Percentiles rank a stretch among this genome's conserved stretches.
Conservation (phyloP, 495 filamentous ascomycete genomes). For the Amphirosellinia nigrospora region DNA sequence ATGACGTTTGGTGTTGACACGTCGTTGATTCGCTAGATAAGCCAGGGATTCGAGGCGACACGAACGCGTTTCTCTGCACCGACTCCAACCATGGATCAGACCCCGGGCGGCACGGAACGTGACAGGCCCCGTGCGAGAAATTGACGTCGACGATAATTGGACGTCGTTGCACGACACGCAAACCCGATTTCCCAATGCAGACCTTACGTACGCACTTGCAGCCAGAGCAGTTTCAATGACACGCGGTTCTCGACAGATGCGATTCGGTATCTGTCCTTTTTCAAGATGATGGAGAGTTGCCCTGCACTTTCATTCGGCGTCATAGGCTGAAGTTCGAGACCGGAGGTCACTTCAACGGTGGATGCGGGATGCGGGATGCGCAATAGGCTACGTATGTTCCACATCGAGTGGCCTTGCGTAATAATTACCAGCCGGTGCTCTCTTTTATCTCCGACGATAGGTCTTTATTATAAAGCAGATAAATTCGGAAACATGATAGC, state of each 20-base stretch:
- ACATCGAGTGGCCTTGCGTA: not conserved
- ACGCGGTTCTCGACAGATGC: not conserved
- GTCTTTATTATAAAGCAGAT: not conserved
- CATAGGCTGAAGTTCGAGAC: not conserved
- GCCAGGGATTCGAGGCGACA: conserved; percentile 22
- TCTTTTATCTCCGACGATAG: not conserved
- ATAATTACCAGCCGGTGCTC: not conserved
- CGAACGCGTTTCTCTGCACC: conserved; percentile 16
- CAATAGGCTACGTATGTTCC: not conserved
- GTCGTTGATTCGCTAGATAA: conserved; percentile 21
- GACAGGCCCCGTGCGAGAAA: conserved; percentile 15
- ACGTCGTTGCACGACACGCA: not conserved
- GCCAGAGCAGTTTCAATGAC: not conserved
- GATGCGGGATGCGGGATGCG: not conserved
- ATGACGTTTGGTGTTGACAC: conserved; percentile 14
- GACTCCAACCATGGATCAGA: conserved; percentile 11
- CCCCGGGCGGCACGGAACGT: conserved; percentile 19
- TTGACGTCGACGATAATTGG: conserved; percentile 17
- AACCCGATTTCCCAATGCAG: conserved; percentile 6
- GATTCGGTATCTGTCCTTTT: not conserved
- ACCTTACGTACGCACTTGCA: not conserved
- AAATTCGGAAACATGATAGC: conserved; percentile 12
- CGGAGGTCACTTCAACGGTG: conserved; percentile 1
- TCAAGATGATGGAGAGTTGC: not conserved
- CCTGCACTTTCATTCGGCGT: not conserved